Evolutionary conservation across 768 basidiomycete species (phyloP).

Genomic region (Serendipita sp.): DNA sequence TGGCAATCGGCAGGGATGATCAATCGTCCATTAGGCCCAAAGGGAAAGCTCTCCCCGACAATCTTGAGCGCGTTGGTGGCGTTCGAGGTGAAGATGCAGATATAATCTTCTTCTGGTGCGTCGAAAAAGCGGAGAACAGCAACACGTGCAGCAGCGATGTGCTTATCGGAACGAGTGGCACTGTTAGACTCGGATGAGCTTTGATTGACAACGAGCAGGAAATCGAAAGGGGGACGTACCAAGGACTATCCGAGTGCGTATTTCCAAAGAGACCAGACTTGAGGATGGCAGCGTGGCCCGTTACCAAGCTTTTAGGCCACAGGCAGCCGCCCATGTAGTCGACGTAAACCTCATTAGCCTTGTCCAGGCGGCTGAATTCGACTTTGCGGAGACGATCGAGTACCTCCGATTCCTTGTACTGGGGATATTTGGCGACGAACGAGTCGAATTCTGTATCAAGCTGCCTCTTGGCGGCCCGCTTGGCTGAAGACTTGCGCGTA

Average conservation of each 20-base stretch:
- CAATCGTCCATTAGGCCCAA: slow-evolving; percentile 38
- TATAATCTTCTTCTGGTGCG: slow-evolving; percentile 53
- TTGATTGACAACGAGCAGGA: neutral
- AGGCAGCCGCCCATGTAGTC: slow-evolving; percentile 78
- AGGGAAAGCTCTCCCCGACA: slow-evolving; percentile 68
- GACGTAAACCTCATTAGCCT: slow-evolving; percentile 55
- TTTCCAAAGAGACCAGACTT: slow-evolving; percentile 55
- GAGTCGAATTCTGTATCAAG: neutral
- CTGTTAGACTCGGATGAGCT: slow-evolving; percentile 24
- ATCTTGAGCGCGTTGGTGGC: slow-evolving; percentile 67
- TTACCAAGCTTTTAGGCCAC: slow-evolving; percentile 64
- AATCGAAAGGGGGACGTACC: slow-evolving; percentile 24
- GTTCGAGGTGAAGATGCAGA: slow-evolving; percentile 69
- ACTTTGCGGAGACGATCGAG: slow-evolving; percentile 48
- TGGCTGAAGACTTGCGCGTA: neutral
- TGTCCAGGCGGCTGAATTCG: slow-evolving; percentile 45
- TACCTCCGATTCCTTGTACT: slow-evolving; percentile 55
- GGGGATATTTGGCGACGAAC: slow-evolving; percentile 32
- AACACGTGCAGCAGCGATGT: slow-evolving; percentile 50
- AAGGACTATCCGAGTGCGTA: slow-evolving; percentile 70
- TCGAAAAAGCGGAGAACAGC: slow-evolving; percentile 64
- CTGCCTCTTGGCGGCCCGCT: neutral
- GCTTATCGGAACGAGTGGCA: slow-evolving; percentile 51
- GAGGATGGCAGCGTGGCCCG: slow-evolving; percentile 54
- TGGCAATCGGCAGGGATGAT: slow-evolving; percentile 35